A percentile compares a stretch with the other conserved stretches of the same genome.
Conservation (phyloP, 2,329 filamentous ascomycete species). For the Myriosclerotinia duriaeana region DNA sequence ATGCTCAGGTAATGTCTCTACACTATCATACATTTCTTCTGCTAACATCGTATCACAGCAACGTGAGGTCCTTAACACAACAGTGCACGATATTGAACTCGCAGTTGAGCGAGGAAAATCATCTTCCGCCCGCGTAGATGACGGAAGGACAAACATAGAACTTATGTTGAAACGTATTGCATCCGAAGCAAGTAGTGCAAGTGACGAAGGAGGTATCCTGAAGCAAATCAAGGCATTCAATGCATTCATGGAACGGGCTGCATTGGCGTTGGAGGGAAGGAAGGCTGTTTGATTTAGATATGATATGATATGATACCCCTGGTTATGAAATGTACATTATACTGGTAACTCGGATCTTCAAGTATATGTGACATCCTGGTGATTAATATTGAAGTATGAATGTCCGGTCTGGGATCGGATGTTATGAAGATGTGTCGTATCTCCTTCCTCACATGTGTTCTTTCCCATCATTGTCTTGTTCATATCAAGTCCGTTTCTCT, state of each 20-base stretch:
- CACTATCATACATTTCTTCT: background rate
- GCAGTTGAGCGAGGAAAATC: conserved; percentile 53
- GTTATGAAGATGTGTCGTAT: too few species aligned
- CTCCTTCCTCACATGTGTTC: too few species aligned
- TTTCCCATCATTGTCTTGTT: too few species aligned
- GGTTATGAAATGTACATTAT: conserved; percentile 7
- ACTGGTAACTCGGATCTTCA: too few species aligned
- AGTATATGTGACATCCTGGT: background rate
- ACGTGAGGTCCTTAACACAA: conserved; percentile 52
- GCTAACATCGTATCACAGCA: conserved; percentile 42
- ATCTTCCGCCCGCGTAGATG: conserved; percentile 49
- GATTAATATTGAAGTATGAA: background rate
- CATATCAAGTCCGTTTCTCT: too few species aligned
- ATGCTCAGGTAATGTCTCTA: conserved; percentile 47
- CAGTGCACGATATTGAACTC: conserved; percentile 62
- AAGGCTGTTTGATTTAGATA: conserved; percentile 27
- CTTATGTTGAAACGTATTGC: conserved; percentile 55
- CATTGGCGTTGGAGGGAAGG: conserved; percentile 52
- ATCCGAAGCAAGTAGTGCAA: conserved; percentile 52
- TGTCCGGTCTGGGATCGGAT: background rate
- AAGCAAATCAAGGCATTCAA: conserved; percentile 62
- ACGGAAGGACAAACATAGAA: conserved; percentile 56
- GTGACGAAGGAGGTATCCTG: conserved; percentile 53
- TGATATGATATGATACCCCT: conserved; percentile 20
- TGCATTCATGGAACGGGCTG: conserved; percentile 60